Evolutionary conservation across 148 eudicot genomes (phyloP), one percentile per base, ranked within the genome.

Genomic region (Chenopodium quinoa): DNA sequence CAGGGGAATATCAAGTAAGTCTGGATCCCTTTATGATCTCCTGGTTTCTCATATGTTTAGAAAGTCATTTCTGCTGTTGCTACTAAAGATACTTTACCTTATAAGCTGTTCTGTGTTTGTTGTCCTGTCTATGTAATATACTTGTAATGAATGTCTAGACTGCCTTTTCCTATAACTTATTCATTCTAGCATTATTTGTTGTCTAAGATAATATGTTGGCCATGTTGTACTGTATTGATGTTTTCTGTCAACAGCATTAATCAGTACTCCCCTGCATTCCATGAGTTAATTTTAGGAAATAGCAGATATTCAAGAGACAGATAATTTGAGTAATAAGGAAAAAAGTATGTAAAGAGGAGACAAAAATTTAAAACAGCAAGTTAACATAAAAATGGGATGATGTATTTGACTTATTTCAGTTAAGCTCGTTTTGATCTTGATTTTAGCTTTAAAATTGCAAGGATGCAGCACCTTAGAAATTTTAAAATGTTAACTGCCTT

Each of bases 1-100:
- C 99, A 76, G 99, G 99, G 81, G 99, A 96, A 78, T 96, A 93
- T 90, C 92, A 90, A 87, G 99, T 92, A 85, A 89, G 97, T 78
- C 25, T 32, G 48, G 25, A 68, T 60, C 48, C 76, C 60, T 69
- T 78, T 20, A 1, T 44, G 37, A 46, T 75, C 63, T 73, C 71
- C 34, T 68, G 20, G 13, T 22, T 73, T 84, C 74, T 60, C 78
- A 29, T 14, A 40, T 70, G 11, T 48, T 29, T 58, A 58, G 72
- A 27, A 71, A 82, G 65, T 56, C 16, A 20, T 78, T 13, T 68
- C 47, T 29, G 23, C 47, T 23, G 25, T 40, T 77, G 7, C 54
- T 12, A 0, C 46, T 65, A 14, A 23, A 47, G 5, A 22, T 25
- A 13, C 46, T 19, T 44, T 44, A 58, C 46, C 31, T 60, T 9